These are phyloP conservation scores for Tardiomyces depauwii DNA, from an alignment of 1,139 yeast genomes.

Conservation along the genomic window DNA sequence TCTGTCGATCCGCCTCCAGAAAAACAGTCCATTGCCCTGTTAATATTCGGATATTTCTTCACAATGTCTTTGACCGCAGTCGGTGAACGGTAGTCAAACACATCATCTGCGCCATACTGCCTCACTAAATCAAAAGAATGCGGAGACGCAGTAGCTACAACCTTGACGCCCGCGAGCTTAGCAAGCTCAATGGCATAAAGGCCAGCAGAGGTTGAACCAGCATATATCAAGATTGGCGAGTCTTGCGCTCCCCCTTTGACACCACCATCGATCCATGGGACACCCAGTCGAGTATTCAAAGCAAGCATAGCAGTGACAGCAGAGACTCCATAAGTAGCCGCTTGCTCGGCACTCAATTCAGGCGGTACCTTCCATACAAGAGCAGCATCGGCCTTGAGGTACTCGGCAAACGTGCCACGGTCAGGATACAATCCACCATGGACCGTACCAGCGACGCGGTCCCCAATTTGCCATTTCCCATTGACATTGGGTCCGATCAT, in stretches of 20 bases:
- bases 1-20: background rate
- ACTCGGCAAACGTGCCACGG: background rate
- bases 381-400: background rate
- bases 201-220: background rate
- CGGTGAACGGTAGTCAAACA: background rate
- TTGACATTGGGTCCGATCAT: conserved; percentile 43
- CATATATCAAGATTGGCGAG: background rate
- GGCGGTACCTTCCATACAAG: background rate
- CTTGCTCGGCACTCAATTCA: background rate
- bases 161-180: background rate
- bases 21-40: background rate
- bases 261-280: background rate
- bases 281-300: background rate
- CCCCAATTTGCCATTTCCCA: conserved; percentile 37
- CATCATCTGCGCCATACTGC: background rate
- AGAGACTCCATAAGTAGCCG: background rate
- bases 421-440: conserved; percentile 31
- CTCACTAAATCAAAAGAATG: background rate
- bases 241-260: background rate
- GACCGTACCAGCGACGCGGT: conserved; percentile 34
- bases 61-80: background rate
- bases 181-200: background rate
- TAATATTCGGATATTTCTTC: background rate
- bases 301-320: background rate
- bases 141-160: background rate